phyloP scores from a whole-genome alignment of 768 basidiomycete genomes.

The Suillus americanus region DNA sequence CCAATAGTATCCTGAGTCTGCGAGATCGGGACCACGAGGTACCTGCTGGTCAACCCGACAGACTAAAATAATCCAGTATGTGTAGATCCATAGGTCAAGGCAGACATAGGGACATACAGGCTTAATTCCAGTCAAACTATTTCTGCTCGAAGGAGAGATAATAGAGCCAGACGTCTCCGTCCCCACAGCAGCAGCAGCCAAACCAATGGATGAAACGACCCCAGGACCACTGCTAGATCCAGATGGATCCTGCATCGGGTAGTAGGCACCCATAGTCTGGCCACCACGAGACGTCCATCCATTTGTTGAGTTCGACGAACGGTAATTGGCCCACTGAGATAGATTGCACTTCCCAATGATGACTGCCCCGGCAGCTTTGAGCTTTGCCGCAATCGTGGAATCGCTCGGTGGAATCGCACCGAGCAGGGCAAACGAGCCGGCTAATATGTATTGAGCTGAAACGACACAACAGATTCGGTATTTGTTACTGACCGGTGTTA shows the following conservation, averaged over 20 bases:
- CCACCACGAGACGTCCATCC: slow-evolving; percentile 53
- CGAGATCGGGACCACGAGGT: slow-evolving; percentile 50
- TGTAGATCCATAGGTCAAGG: background rate
- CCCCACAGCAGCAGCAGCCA: slow-evolving; percentile 41
- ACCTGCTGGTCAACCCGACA: slow-evolving; percentile 1
- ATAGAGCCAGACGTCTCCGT: slow-evolving; percentile 52
- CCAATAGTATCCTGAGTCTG: slow-evolving; percentile 54
- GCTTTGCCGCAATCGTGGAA: background rate
- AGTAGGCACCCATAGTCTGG: slow-evolving; percentile 47
- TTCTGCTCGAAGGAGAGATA: slow-evolving; percentile 45
- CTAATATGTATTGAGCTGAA: background rate
- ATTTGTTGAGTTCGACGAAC: slow-evolving; percentile 36
- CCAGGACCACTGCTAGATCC: slow-evolving; percentile 56
- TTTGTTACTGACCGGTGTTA: background rate
- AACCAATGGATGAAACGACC: slow-evolving; percentile 47
- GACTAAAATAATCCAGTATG: background rate
- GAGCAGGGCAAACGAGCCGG: slow-evolving; percentile 1
- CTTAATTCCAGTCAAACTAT: slow-evolving; percentile 54
- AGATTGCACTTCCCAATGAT: slow-evolving; percentile 47
- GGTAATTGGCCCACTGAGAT: slow-evolving; percentile 48
- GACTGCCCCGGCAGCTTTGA: background rate
- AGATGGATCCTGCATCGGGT: slow-evolving; percentile 45
- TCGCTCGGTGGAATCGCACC: slow-evolving; percentile 6
- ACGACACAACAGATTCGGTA: background rate
- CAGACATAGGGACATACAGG: slow-evolving; percentile 29